Evolutionary conservation across 768 basidiomycete genomes (phyloP).

Genomic region (Boletus pseudopeckii): DNA sequence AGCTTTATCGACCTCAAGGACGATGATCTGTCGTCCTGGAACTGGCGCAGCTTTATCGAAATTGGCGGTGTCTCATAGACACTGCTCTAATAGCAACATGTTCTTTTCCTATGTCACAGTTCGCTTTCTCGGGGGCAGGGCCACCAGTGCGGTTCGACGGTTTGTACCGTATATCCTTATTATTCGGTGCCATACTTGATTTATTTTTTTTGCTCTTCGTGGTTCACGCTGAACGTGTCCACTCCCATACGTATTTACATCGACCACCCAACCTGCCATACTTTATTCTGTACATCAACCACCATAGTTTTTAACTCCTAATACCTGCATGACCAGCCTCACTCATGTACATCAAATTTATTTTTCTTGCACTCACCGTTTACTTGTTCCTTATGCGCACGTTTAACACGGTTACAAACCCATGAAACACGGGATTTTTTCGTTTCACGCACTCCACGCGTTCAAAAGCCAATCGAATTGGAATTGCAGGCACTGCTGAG

Average conservation of each 20-base stretch:
- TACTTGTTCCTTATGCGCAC: background rate
- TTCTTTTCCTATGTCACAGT: background rate
- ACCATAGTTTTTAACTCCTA: background rate
- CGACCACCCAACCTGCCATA: constrained; percentile 7
- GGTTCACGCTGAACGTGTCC: constrained; percentile 10
- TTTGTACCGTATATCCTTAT: constrained; percentile 5
- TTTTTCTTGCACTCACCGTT: constrained; percentile 7
- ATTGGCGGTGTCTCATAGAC: constrained; percentile 36
- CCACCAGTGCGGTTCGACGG: background rate
- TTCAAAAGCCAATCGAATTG: no score
- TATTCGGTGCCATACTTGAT: constrained; percentile 16
- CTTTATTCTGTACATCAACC: constrained; percentile 12
- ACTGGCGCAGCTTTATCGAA: constrained; percentile 66
- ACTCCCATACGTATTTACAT: constrained; percentile 21
- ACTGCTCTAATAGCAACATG: no score
- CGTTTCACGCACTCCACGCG: background rate
- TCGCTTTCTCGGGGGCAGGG: background rate
- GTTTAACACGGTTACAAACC: no score
- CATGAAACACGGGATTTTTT: background rate
- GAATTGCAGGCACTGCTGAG: no score
- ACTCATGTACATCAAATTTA: background rate
- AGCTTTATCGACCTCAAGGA: constrained; percentile 66
- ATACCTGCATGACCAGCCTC: constrained; percentile 2
- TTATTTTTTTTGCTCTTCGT: background rate
- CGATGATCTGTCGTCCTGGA: constrained; percentile 43